Evolutionary conservation across 345 rosid genomes (phyloP).

Genomic region (Moringa oleifera): DNA sequence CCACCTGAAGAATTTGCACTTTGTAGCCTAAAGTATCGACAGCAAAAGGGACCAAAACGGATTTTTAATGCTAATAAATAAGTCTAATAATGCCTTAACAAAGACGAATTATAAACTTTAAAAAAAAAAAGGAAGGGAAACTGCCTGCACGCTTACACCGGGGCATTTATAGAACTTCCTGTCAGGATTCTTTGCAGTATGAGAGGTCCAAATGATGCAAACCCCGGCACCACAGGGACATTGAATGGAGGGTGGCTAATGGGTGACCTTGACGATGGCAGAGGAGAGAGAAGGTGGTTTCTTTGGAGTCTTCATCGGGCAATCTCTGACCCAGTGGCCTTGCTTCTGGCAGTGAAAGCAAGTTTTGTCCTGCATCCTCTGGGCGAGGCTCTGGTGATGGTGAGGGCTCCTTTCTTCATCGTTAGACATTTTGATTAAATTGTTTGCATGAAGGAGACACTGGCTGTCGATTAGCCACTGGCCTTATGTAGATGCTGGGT

Average conservation of each 20-base stretch:
- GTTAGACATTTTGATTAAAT: too few species aligned
- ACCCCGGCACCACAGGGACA: constrained; percentile 31
- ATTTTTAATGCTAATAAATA: not conserved
- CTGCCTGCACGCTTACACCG: constrained; percentile 6
- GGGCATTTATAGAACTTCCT: constrained; percentile 31
- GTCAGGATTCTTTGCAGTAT: constrained; percentile 17
- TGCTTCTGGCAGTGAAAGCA: constrained; percentile 24
- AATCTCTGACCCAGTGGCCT: constrained; percentile 31
- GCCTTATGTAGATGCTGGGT: too few species aligned
- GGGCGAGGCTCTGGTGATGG: too few species aligned
- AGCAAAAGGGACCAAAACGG: not conserved
- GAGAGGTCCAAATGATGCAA: constrained; percentile 18
- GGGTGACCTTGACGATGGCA: not conserved
- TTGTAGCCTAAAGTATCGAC: constrained; percentile 2
- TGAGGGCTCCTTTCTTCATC: too few species aligned
- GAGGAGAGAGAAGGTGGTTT: too few species aligned
- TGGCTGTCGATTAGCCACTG: too few species aligned
- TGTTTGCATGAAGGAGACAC: too few species aligned
- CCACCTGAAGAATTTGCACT: constrained; percentile 29
- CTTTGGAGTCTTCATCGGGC: constrained; percentile 12
- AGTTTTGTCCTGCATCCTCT: not conserved
- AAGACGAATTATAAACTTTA: not conserved
- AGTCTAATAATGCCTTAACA: too few species aligned
- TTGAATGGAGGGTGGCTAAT: constrained; percentile 19
- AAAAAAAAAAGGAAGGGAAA: too few species aligned